A percentile compares a stretch with the other conserved stretches of the same genome.
phyloP scores from a whole-genome alignment of 1,284 basidiomycete genomes.

The Ustilago xerochloae region DNA sequence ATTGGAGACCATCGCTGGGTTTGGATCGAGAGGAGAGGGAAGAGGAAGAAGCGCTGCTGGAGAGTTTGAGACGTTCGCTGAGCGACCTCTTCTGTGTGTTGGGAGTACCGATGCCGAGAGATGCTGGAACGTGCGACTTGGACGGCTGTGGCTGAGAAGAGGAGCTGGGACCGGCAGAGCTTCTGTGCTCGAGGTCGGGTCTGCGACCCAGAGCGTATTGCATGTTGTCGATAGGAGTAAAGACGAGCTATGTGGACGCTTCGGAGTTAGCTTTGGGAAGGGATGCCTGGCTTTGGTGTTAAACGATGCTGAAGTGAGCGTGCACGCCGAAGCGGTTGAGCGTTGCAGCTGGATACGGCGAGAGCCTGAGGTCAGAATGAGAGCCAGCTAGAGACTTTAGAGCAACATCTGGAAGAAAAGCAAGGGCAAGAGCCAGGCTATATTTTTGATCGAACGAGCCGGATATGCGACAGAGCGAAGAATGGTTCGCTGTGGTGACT shows the following conservation, averaged over 20 bases:
- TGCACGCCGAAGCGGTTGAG: background rate
- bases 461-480: background rate
- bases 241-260: background rate
- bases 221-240: background rate
- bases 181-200: background rate
- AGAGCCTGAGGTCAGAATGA: background rate
- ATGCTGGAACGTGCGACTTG: conserved; percentile 30
- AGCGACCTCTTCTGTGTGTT: conserved; percentile 7
- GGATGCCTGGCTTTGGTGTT: too few species aligned
- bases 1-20: conserved; percentile 26
- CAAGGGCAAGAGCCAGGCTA: background rate
- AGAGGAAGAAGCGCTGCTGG: conserved; percentile 6
- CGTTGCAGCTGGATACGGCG: background rate
- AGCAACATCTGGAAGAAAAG: background rate
- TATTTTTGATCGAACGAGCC: background rate
- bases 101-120: conserved; percentile 31
- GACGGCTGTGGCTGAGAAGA: background rate
- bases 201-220: conserved; percentile 3
- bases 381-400: background rate
- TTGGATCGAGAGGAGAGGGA: conserved; percentile 10
- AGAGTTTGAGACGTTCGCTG: conserved; percentile 27
- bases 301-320: too few species aligned
- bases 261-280: background rate
- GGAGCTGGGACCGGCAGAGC: background rate
- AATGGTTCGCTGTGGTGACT: background rate